These are phyloP conservation scores for Acanthochlamys bracteata DNA, from an alignment of 106 monocot genomes.

Conservation along the genomic window DNA sequence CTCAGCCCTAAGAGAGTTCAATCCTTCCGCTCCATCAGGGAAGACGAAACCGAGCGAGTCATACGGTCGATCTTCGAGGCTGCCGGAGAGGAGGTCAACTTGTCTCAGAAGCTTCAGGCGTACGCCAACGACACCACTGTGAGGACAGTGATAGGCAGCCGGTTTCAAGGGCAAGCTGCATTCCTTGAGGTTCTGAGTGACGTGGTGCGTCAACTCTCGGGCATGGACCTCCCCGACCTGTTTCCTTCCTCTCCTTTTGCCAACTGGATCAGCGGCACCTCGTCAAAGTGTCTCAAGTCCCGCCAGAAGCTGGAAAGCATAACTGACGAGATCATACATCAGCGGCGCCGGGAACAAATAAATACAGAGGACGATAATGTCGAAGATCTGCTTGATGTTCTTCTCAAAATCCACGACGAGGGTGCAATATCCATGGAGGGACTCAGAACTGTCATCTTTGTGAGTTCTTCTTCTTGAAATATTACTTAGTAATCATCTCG, in stretches of 20 bases:
- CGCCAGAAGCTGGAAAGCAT: constrained; percentile 3
- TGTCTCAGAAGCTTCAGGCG: constrained; percentile 9
- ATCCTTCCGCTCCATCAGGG: constrained; percentile 16
- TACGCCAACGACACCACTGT: constrained; percentile 11
- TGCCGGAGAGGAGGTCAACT: constrained; percentile 2
- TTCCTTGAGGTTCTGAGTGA: constrained; percentile 5
- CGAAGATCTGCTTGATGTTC: constrained; percentile 24
- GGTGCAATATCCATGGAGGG: constrained; percentile 3
- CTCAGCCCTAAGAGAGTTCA: constrained; percentile 22
- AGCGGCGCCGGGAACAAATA: not conserved
- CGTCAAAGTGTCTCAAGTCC: not conserved
- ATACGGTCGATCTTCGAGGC: constrained; percentile 6
- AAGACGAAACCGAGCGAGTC: constrained; percentile 17
- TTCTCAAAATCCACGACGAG: constrained; percentile 20
- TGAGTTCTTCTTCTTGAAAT: not conserved
- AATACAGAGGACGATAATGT: not conserved
- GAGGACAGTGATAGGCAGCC: constrained; percentile 18
- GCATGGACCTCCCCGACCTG: constrained; percentile 21
- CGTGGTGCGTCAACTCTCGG: not conserved
- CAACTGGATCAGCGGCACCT: constrained; percentile 3
- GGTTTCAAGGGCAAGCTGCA: not conserved
- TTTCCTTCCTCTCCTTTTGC: constrained; percentile 25
- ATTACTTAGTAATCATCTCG: not conserved
- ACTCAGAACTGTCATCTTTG: constrained; percentile 31
- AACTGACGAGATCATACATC: constrained; percentile 12